These are phyloP conservation scores for Neofusicoccum parvum DNA, from an alignment of 2,329 filamentous ascomycete genomes.

Conservation along the genomic window DNA sequence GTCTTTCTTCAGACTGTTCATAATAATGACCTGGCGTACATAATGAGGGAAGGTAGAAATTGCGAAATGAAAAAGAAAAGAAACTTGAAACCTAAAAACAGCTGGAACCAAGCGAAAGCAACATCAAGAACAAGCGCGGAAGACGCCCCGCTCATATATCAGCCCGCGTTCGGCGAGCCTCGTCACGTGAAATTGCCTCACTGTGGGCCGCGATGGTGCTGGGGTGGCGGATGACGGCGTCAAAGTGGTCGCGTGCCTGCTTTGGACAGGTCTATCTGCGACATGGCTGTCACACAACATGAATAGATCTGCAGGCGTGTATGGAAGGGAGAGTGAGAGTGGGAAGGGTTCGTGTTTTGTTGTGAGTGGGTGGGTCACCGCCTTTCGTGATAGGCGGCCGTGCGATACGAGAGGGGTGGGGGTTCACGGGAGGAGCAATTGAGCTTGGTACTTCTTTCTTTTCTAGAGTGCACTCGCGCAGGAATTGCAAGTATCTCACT, in stretches of 20 bases:
- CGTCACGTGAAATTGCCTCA: conserved; percentile 17
- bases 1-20: neutral
- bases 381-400: conserved; percentile 5
- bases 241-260: neutral
- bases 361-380: neutral
- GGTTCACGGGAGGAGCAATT: too few species aligned
- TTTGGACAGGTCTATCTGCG: neutral
- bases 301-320: neutral
- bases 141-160: neutral
- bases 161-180: neutral
- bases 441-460: too few species aligned
- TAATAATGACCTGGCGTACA: neutral
- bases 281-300: neutral
- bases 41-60: neutral
- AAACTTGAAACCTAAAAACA: too few species aligned
- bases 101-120: neutral
- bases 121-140: neutral
- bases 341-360: neutral
- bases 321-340: neutral
- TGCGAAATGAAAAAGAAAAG: neutral
- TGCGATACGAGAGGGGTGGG: neutral
- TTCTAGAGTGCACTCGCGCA: too few species aligned
- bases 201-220: conserved; percentile 7
- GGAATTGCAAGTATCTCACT: too few species aligned
- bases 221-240: neutral